These are phyloP conservation scores for Salix exigua DNA, from an alignment of 345 rosid species.

Conservation along the genomic window DNA sequence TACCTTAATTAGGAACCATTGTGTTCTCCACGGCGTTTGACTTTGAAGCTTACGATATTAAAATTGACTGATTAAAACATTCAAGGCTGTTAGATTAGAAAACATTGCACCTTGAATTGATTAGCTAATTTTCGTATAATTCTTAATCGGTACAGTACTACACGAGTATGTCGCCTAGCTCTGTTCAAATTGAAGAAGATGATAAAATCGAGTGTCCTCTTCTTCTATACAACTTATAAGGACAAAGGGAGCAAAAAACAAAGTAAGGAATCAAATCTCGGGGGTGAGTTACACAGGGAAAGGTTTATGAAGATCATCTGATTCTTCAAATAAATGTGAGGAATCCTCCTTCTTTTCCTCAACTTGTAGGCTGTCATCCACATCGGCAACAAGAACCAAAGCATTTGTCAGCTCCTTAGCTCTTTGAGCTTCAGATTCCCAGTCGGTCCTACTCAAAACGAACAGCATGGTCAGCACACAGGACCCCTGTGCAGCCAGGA, in stretches of 20 bases:
- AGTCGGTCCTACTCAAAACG: slow-evolving; percentile 54
- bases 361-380: slow-evolving; percentile 26
- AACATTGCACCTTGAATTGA: background rate
- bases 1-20: background rate
- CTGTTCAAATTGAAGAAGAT: background rate
- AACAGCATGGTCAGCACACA: slow-evolving; percentile 63
- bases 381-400: background rate
- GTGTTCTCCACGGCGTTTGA: background rate
- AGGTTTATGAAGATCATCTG: slow-evolving; percentile 14
- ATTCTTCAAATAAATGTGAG: slow-evolving; percentile 16
- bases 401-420: slow-evolving; percentile 51
- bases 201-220: slow-evolving; percentile 2
- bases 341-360: slow-evolving; percentile 38
- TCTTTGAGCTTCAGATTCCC: slow-evolving; percentile 56
- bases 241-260: background rate
- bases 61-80: background rate
- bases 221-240: slow-evolving; percentile 9
- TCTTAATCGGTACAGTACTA: background rate
- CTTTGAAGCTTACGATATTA: background rate
- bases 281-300: slow-evolving; percentile 16
- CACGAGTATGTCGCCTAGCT: background rate
- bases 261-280: background rate
- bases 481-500: slow-evolving; percentile 79
- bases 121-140: background rate
- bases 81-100: background rate